Conservation (phyloP, 1,139 yeast genomes). For the Suhomyces atakaporum region DNA sequence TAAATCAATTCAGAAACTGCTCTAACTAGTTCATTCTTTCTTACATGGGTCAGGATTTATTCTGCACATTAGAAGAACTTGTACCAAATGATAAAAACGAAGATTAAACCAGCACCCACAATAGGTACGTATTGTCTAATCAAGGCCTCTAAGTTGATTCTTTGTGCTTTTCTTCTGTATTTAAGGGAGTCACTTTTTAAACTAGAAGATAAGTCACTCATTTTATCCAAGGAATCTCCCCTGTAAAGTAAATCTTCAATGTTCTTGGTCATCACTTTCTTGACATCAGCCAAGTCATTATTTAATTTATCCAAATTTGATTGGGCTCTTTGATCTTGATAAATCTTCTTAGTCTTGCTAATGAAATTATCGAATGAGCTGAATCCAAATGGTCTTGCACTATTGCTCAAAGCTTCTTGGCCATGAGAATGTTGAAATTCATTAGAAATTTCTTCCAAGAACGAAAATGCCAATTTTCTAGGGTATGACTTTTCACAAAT, state of each 20-base stretch:
- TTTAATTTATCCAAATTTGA: constrained; percentile 83
- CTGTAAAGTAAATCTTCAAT: constrained; percentile 92
- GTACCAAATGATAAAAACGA: constrained; percentile 84
- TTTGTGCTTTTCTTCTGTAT: constrained; percentile 86
- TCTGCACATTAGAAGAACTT: constrained; percentile 46
- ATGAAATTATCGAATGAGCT: constrained; percentile 82
- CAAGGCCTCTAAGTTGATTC: constrained; percentile 87
- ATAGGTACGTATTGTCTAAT: constrained; percentile 88
- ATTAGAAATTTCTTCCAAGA: constrained; percentile 74
- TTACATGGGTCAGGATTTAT: not conserved
- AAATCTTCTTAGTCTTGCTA: constrained; percentile 82
- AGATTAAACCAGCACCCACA: constrained; percentile 66
- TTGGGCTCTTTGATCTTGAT: constrained; percentile 90
- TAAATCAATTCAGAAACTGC: no score
- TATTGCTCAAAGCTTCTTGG: constrained; percentile 59
- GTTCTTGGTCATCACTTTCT: constrained; percentile 92
- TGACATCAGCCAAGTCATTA: constrained; percentile 88
- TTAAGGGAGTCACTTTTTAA: constrained; percentile 83
- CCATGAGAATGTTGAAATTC: constrained; percentile 86
- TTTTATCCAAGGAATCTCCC: constrained; percentile 90
- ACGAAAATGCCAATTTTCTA: constrained; percentile 84
- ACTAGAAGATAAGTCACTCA: constrained; percentile 85
- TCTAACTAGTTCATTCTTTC: no score
- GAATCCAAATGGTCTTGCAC: constrained; percentile 85
- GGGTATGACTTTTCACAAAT: constrained; percentile 82